These are phyloP conservation scores for Lentinula aciculospora DNA, from an alignment of 768 basidiomycete species.

Conservation along the genomic window DNA sequence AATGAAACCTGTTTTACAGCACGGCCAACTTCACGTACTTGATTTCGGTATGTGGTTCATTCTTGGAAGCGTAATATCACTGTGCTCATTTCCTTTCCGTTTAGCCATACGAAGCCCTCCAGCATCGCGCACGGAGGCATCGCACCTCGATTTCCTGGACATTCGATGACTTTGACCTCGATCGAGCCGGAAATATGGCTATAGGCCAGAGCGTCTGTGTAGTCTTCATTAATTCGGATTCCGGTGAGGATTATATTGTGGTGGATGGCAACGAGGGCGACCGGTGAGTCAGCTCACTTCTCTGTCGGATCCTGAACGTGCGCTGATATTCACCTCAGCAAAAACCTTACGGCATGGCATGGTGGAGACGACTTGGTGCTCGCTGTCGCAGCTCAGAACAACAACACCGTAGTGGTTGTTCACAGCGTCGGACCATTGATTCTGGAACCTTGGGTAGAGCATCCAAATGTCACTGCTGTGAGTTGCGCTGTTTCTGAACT, in stretches of 20 bases:
- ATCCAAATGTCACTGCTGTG: slow-evolving; percentile 69
- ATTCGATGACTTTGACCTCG: slow-evolving; percentile 64
- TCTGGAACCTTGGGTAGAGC: slow-evolving; percentile 62
- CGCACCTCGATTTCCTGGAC: slow-evolving; percentile 63
- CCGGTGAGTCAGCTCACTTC: slow-evolving; percentile 29
- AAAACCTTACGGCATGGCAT: slow-evolving; percentile 72
- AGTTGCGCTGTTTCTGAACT: slow-evolving; percentile 20
- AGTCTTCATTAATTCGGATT: slow-evolving; percentile 80
- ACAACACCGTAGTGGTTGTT: slow-evolving; percentile 68
- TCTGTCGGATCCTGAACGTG: no score
- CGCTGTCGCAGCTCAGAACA: slow-evolving; percentile 60
- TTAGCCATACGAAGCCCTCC: slow-evolving; percentile 78
- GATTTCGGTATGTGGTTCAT: slow-evolving; percentile 45
- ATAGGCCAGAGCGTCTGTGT: slow-evolving; percentile 56
- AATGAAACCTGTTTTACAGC: slow-evolving; percentile 17
- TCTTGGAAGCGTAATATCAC: slow-evolving; percentile 2
- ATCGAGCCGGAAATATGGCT: slow-evolving; percentile 40
- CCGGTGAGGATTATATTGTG: slow-evolving; percentile 78
- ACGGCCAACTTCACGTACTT: slow-evolving; percentile 78
- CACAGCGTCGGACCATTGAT: slow-evolving; percentile 60
- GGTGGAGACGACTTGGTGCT: slow-evolving; percentile 66
- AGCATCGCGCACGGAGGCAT: slow-evolving; percentile 61
- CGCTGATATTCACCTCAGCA: slow-evolving; percentile 29
- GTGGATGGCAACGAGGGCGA: slow-evolving; percentile 80
- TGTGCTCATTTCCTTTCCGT: background rate